Base-by-base conservation (phyloP, 257 asterid genomes). In the Henckelia pumila region DNA sequence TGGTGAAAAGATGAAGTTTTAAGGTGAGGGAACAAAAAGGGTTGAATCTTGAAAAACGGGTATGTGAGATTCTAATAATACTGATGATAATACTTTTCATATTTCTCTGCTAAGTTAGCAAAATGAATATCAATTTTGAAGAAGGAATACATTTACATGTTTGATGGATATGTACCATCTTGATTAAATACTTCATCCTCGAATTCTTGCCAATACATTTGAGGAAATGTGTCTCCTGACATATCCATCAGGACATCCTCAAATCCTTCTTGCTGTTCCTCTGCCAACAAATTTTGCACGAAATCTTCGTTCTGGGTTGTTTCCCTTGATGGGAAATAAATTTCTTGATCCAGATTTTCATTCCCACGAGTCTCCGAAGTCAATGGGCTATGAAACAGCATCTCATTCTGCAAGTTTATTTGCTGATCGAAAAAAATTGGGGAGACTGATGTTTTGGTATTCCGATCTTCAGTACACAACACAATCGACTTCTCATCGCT, bases 401-500 rank as follows among this genome's bases (percentile, higher is more conserved):
- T 0, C 20, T 14, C 63, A 21, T 35, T 10, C 19, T 20, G 49
- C 11, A 14, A 8, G 59, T n/a, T 24, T 56, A 66, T 17, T 6
- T 24, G 29, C 59, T 62, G 63, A 21, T 35, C 44, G 9, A 56
- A 52, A 59, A 58, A 11, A 6, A 57, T 16, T 4, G 20, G 53
- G 20, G 19, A 47, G 8, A 3, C 37, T 13, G 78, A 67, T 59
- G 37, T 24, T 72, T 72, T 70, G 0, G 25, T n/a, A 17, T 68
- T 71, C 53, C 4, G 53, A 47, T 47, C 53, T 47, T 47, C 53
- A 47, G 20, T 47, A 7, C 90, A 86, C 66, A 71, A 80, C 32
- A 71, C 71, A 6, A 89, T 71, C 1, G 79, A 76, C 63, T 71
- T 86, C 25, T 88, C 86, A 68, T 79, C 81, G 26, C 67, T 73